Conservation (phyloP, 2,329 filamentous ascomycete species). For the Ophiostoma novo-ulmi region DNA sequence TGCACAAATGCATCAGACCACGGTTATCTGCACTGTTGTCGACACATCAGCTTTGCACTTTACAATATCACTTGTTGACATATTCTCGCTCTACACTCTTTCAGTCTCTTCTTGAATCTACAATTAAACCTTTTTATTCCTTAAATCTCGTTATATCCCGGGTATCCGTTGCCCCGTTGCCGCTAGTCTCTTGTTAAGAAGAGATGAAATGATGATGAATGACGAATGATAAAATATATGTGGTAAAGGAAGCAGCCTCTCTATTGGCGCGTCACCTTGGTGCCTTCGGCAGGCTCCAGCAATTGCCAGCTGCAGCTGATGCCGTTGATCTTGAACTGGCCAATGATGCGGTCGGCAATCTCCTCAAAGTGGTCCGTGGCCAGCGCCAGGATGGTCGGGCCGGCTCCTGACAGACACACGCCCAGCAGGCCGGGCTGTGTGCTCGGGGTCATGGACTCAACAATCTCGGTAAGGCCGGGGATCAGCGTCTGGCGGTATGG, state of each 20-base stretch:
- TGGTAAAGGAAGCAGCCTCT: not conserved
- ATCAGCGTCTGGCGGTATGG: constrained; percentile 90
- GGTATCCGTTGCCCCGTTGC: constrained; percentile 18
- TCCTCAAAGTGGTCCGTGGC: constrained; percentile 84
- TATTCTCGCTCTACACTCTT: no score
- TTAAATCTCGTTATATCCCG: not conserved
- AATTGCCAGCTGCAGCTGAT: constrained; percentile 83
- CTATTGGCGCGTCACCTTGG: constrained; percentile 33
- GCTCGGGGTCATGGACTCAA: constrained; percentile 82
- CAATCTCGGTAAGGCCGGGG: constrained; percentile 83
- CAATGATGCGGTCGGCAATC: constrained; percentile 76
- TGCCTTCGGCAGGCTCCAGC: constrained; percentile 78
- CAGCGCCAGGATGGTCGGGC: constrained; percentile 88
- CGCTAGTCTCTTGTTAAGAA: constrained; percentile 14
- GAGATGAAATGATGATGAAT: constrained; percentile 8
- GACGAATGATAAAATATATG: not conserved
- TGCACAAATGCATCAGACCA: not conserved
- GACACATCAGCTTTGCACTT: no score
- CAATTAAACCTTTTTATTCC: not conserved
- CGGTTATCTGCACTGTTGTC: not conserved
- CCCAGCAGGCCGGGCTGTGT: constrained; percentile 84
- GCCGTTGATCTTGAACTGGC: constrained; percentile 63
- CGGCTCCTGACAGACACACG: constrained; percentile 90
- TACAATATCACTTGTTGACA: no score
- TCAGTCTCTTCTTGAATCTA: not conserved